Evolutionary conservation across 768 basidiomycete species (phyloP).

Genomic region (Kwoniella dejecticola): DNA sequence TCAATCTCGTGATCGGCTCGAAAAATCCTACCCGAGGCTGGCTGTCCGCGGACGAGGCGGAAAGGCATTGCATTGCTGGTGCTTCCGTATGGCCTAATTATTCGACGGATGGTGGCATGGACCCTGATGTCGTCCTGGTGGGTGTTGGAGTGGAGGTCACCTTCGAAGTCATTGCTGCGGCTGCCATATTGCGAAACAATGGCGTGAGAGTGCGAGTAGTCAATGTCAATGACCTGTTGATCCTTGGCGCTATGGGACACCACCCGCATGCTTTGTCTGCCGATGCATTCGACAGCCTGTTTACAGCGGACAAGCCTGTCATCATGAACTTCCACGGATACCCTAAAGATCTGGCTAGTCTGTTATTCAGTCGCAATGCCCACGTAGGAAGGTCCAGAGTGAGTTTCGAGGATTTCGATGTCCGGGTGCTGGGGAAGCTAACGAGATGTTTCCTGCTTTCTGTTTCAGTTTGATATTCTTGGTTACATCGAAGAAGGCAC

Average conservation of each 20-base stretch:
- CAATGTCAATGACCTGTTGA: constrained; percentile 87
- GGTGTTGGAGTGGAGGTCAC: constrained; percentile 85
- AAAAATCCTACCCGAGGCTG: constrained; percentile 62
- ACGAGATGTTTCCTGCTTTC: constrained; percentile 1
- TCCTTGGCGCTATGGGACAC: constrained; percentile 67
- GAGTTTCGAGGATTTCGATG: constrained; percentile 1
- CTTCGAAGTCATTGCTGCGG: constrained; percentile 84
- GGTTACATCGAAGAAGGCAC: constrained; percentile 53
- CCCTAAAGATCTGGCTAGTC: constrained; percentile 50
- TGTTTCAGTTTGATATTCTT: constrained; percentile 39
- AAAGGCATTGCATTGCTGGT: constrained; percentile 76
- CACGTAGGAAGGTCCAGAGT: constrained; percentile 48
- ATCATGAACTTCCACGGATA: constrained; percentile 83
- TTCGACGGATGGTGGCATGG: constrained; percentile 66
- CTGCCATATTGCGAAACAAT: constrained; percentile 71
- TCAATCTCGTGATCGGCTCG: constrained; percentile 72
- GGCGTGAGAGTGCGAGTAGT: constrained; percentile 77
- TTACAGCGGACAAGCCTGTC: constrained; percentile 57
- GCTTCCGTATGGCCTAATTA: constrained; percentile 84
- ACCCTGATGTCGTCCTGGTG: constrained; percentile 67
- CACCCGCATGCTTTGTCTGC: constrained; percentile 53
- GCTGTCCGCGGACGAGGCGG: constrained; percentile 54
- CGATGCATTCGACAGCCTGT: constrained; percentile 45
- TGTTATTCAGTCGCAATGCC: constrained; percentile 49
- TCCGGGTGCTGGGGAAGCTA: too few species aligned